Conservation (phyloP, 257 asterid species). For the Jasminum sambac region DNA sequence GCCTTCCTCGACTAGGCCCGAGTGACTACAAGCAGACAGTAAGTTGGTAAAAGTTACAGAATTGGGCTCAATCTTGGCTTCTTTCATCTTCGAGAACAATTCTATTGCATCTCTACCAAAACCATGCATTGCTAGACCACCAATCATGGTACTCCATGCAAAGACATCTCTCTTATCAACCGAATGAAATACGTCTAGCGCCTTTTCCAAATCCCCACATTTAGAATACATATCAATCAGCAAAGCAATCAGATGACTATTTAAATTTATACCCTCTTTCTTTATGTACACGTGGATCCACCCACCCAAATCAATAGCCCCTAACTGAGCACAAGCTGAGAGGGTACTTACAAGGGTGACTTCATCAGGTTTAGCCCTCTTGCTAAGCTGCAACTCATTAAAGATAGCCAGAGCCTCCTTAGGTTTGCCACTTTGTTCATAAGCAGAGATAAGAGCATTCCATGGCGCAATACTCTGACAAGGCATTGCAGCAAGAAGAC, state of each 20-base stretch:
- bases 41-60: conserved; percentile 65
- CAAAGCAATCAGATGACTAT: conserved; percentile 64
- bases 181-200: conserved; percentile 63
- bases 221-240: conserved; percentile 77
- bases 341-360: conserved; percentile 70
- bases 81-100: conserved; percentile 60
- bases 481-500: conserved; percentile 52
- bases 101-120: conserved; percentile 59
- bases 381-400: conserved; percentile 59
- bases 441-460: conserved; percentile 83
- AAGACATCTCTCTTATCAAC: conserved; percentile 54
- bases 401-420: conserved; percentile 66
- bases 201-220: conserved; percentile 74
- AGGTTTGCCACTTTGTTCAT: conserved; percentile 65
- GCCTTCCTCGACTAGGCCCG: conserved; percentile 74
- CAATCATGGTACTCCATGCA: conserved; percentile 87
- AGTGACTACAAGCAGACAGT: conserved; percentile 78
- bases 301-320: conserved; percentile 67
- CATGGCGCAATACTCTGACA: conserved; percentile 61
- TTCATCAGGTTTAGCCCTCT: conserved; percentile 61
- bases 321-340: conserved; percentile 80
- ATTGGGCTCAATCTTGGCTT: conserved; percentile 60
- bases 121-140: conserved; percentile 81
- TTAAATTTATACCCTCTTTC: conserved; percentile 50
- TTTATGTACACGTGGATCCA: conserved; percentile 75